Base-by-base conservation (phyloP, 768 basidiomycete species). In the Termitomyces sp. region DNA sequence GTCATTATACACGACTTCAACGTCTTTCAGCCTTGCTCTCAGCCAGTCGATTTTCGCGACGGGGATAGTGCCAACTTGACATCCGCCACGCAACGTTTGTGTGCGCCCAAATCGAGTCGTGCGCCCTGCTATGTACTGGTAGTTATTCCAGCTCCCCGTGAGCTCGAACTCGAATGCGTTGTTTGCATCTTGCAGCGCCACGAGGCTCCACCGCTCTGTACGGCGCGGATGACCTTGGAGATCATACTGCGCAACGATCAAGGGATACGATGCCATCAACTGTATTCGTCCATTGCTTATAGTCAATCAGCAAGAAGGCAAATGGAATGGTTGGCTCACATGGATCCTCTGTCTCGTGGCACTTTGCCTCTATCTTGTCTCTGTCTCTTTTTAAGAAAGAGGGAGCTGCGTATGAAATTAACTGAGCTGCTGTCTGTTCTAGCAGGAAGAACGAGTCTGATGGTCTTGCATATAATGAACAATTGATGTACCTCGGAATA, bases 121-220 rank as follows among this genome's bases (percentile, higher is more conserved):
- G 19, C 35, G 40, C 17, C 53, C 43, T 5, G 59, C 44, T 34
- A 56, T 55, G 43, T 66, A 69, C 40, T 58, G 53, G 40, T 62
- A 69, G 5, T 58, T 65, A 58, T 64, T 65, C 32, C 58, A 58
- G 40, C 63, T 66, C 2, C 69, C 69, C 2, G 56, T 47, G 52
- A 69, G 46, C 42, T 68, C 62, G 53, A 64, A 66, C 10, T 65
- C 58, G 26, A 59, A 55, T 8, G 54, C 65, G 21, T 60, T 45
- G 45, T 58, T 58, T 19, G 56, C 54, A n/a, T 61, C 58, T 42
- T 56, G 42, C 11, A 67, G 51, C 32, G 60, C 66, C 19, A 64
- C 59, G 40, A 70, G 51, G 9, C 42, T 57, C 68, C 68, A 70
- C 45, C 64, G 69, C 51, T 69, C 69, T 34, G 63, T 65, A 30